Conservation (phyloP, 805 yeast genomes). For the Yamadazyma nakazawae region DNA sequence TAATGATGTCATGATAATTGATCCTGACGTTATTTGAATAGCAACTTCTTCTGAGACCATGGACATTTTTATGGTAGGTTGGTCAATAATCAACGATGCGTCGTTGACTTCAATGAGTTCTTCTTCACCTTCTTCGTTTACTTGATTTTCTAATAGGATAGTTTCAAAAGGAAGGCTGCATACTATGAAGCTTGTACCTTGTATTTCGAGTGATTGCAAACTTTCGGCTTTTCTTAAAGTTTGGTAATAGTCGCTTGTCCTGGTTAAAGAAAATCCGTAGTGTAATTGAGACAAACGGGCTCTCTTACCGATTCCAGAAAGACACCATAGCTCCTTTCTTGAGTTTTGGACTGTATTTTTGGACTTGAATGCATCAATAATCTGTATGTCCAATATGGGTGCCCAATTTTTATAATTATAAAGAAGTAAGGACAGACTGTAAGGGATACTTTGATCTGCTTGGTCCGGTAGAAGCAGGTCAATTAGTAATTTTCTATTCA, state of each 20-base stretch:
- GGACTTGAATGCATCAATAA: conserved; percentile 26
- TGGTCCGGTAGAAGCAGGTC: conserved; percentile 20
- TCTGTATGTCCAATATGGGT: conserved; percentile 41
- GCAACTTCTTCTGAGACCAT: conserved; percentile 14
- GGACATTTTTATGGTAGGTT: conserved; percentile 17
- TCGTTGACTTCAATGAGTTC: conserved; percentile 25
- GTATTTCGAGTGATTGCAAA: conserved; percentile 17
- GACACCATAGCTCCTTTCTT: conserved; percentile 43
- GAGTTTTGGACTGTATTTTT: conserved; percentile 17
- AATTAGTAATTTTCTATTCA: conserved; percentile 34
- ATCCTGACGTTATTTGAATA: conserved; percentile 25
- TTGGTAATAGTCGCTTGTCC: conserved; percentile 25
- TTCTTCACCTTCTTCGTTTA: conserved; percentile 13
- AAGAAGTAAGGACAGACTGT: conserved; percentile 22
- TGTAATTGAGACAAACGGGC: conserved; percentile 32
- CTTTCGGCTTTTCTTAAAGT: conserved; percentile 28
- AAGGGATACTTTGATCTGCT: conserved; percentile 11
- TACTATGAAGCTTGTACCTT: conserved; percentile 22
- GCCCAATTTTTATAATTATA: conserved; percentile 45
- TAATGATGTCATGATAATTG: conserved; percentile 9
- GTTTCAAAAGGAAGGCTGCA: conserved; percentile 41
- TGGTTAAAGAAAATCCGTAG: conserved; percentile 27
- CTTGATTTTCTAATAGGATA: conserved; percentile 28
- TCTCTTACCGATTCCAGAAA: conserved; percentile 35
- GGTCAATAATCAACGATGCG: conserved; percentile 14